phyloP scores from a whole-genome alignment of 306 rosid species.

The Echinosophora koreensis region DNA sequence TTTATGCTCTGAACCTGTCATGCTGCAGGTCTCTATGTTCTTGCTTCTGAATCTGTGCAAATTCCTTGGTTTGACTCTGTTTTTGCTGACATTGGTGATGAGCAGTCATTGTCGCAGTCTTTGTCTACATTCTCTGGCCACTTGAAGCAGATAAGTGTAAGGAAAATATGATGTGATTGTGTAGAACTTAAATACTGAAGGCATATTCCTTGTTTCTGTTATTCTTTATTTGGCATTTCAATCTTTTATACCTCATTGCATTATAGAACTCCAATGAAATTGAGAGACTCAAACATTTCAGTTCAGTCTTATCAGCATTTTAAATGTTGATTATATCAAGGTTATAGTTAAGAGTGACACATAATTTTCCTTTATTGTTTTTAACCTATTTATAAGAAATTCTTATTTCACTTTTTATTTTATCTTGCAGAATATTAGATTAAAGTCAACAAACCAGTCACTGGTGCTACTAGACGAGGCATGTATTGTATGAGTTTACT shows the following conservation, averaged over 20 bases:
- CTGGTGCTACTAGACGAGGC: constrained; percentile 94
- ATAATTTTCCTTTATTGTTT: neutral
- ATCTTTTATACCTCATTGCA: constrained; percentile 10
- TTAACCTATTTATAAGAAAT: constrained; percentile 1
- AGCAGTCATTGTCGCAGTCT: constrained; percentile 90
- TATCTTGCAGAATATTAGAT: constrained; percentile 77
- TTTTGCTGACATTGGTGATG: constrained; percentile 96
- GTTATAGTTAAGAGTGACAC: neutral
- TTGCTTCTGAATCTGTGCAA: constrained; percentile 87
- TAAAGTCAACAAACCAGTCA: constrained; percentile 74
- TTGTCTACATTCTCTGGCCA: constrained; percentile 97
- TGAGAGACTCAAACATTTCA: constrained; percentile 20
- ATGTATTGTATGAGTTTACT: constrained; percentile 41
- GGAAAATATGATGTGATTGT: constrained; percentile 41
- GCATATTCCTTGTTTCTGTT: neutral
- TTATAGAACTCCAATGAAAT: neutral
- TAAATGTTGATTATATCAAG: constrained; percentile 22
- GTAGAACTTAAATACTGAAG: constrained; percentile 32
- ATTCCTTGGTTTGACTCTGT: constrained; percentile 98
- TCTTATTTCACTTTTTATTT: constrained; percentile 30
- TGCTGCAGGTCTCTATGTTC: constrained; percentile 82
- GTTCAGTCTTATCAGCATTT: constrained; percentile 23
- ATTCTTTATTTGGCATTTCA: constrained; percentile 1
- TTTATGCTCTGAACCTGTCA: constrained; percentile 41
- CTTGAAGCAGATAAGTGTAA: constrained; percentile 88